Conservation (phyloP, 2,329 filamentous ascomycete species). For the Trichophyton mentagrophytes region DNA sequence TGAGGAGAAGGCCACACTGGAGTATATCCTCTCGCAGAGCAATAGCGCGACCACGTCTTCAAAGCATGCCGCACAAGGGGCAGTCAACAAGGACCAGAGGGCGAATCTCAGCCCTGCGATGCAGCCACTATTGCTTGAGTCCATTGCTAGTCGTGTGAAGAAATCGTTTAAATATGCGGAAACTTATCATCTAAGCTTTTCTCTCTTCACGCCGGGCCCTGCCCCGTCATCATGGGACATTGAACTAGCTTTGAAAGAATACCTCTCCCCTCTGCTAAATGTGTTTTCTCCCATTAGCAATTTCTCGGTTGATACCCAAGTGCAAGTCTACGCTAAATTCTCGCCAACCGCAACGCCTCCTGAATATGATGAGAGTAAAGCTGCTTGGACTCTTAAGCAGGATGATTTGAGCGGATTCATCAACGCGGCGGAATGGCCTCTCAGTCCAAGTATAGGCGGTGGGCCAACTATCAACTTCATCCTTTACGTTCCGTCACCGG, state of each 20-base stretch:
- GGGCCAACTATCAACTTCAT: slow-evolving; percentile 96
- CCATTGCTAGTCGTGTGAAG: slow-evolving; percentile 58
- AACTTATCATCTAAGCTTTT: slow-evolving; percentile 92
- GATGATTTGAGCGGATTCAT: slow-evolving; percentile 89
- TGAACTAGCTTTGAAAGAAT: slow-evolving; percentile 63
- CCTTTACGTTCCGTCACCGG: slow-evolving; percentile 68
- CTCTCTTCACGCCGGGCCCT: slow-evolving; percentile 71
- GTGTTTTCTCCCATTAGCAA: slow-evolving; percentile 75
- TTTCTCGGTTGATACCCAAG: slow-evolving; percentile 91
- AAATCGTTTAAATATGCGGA: slow-evolving; percentile 81
- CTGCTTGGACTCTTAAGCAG: slow-evolving; percentile 59
- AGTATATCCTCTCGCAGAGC: slow-evolving; percentile 54
- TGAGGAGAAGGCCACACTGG: slow-evolving; percentile 80
- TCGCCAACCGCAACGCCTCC: slow-evolving; percentile 50
- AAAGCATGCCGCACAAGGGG: slow-evolving; percentile 33
- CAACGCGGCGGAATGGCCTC: slow-evolving; percentile 93
- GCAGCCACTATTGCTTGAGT: slow-evolving; percentile 39
- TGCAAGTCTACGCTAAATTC: slow-evolving; percentile 75
- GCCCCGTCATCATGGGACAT: slow-evolving; percentile 84
- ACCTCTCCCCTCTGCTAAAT: slow-evolving; percentile 68
- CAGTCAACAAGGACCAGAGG: slow-evolving; percentile 20
- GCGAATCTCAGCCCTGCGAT: slow-evolving; percentile 24
- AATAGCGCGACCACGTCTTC: slow-evolving; percentile 17
- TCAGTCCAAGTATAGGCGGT: slow-evolving; percentile 83
- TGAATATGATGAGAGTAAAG: slow-evolving; percentile 39